These are phyloP conservation scores for Colletotrichum somersetense DNA, from an alignment of 2,329 filamentous ascomycete genomes.

Conservation along the genomic window DNA sequence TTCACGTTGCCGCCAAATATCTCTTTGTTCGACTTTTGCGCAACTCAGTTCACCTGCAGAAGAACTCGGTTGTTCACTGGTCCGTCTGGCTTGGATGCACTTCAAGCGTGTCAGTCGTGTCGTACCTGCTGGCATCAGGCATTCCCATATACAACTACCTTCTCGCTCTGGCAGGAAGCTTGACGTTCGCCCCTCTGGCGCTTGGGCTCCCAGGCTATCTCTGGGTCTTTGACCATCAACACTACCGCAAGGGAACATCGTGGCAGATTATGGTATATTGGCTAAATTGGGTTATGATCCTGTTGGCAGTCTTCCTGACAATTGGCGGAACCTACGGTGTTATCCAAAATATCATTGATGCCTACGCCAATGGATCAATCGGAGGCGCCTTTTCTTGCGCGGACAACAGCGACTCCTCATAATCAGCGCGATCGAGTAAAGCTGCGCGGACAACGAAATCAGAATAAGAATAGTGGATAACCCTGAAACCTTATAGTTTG, in stretches of 20 bases:
- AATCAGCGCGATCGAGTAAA: background rate
- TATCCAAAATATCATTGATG: constrained; percentile 63
- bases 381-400: constrained; percentile 62
- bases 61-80: constrained; percentile 53
- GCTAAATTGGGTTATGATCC: constrained; percentile 53
- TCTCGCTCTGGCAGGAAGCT: constrained; percentile 48
- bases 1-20: constrained; percentile 57
- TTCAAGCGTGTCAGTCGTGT: constrained; percentile 46
- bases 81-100: constrained; percentile 53
- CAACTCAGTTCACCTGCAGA: constrained; percentile 52
- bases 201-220: constrained; percentile 52
- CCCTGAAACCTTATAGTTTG: too few species aligned
- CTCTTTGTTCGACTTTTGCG: constrained; percentile 56
- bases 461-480: too few species aligned
- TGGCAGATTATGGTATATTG: constrained; percentile 49
- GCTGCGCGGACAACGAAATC: background rate
- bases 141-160: constrained; percentile 54
- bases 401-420: constrained; percentile 57
- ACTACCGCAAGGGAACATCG: constrained; percentile 48
- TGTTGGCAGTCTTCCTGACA: constrained; percentile 53
- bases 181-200: constrained; percentile 53
- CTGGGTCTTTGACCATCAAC: constrained; percentile 52
- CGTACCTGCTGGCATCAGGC: constrained; percentile 50
- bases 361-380: constrained; percentile 62
- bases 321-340: constrained; percentile 60